These are phyloP conservation scores for Hypoxylon cercidicola DNA, from an alignment of 495 filamentous ascomycete genomes.

Conservation along the genomic window DNA sequence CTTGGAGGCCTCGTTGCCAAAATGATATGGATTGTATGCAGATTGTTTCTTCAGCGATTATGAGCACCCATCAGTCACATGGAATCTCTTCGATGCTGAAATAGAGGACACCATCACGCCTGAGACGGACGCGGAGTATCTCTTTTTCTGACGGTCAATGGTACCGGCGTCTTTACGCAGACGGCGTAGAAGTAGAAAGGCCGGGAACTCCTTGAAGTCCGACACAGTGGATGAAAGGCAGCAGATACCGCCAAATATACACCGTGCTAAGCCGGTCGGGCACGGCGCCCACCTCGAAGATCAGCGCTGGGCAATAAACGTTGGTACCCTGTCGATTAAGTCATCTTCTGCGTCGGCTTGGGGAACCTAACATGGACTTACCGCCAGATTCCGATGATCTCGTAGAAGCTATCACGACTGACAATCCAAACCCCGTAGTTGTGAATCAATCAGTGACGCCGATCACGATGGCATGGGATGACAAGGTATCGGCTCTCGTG, in stretches of 20 bases:
- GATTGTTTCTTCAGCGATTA: background rate
- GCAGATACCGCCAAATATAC: too few relatives aligned
- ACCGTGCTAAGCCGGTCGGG: background rate
- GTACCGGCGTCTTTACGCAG: background rate
- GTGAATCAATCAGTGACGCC: conserved; percentile 74
- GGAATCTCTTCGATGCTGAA: background rate
- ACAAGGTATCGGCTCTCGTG: conserved; percentile 59
- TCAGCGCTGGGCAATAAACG: background rate
- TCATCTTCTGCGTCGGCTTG: conserved; percentile 69
- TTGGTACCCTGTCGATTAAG: conserved; percentile 59
- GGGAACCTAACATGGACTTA: conserved; percentile 72
- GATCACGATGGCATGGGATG: conserved; percentile 72
- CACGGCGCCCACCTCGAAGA: background rate
- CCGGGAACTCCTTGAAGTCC: too few relatives aligned
- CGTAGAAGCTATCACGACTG: conserved; percentile 63
- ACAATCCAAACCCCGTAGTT: conserved; percentile 68
- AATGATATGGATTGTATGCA: too few relatives aligned
- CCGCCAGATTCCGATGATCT: conserved; percentile 67
- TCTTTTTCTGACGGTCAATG: background rate
- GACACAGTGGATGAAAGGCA: too few relatives aligned
- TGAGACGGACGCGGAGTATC: background rate
- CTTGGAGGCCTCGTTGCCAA: too few relatives aligned
- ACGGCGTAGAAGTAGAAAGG: background rate
- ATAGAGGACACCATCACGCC: background rate
- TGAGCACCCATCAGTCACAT: background rate